Base-by-base conservation (phyloP, 805 yeast species). In the Starmerella floricola region DNA sequence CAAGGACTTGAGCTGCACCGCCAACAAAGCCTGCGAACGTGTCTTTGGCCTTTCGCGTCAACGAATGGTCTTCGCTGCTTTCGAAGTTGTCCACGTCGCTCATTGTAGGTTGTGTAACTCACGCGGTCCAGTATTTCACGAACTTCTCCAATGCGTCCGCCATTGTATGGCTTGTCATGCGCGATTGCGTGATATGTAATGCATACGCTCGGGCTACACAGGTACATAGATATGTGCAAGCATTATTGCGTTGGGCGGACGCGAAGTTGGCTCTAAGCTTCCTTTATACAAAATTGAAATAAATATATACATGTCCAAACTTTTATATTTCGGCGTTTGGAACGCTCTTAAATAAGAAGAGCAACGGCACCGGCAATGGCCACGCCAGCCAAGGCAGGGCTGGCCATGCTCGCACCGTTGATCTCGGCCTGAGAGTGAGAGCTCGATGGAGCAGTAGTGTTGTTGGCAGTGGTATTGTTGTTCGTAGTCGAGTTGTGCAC, bases 1-100 rank as follows among this genome's bases (percentile, higher is more conserved):
- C 65, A 13, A 71, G 55, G 3, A 71, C 76, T 53, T 71, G 76
- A 2, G 68, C 73, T 4, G 71, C 75, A 8, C 76, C 76, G 16
- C 75, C 76, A 8, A 66, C 68, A 47, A 71, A 71, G 5, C 76
- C 76, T 4, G 76, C 73, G 46, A 65, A 66, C 6, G 68, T 65
- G 48, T 74, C 79, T 49, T 74, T 74, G 28, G 62, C 64, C 53
- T 73, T 74, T 21, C 78, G 59, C 2, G 61, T 31, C 41, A 65
- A 38, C 8, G 52, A 49, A 35, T 44, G 45, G 33, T 49, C 52
- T 24, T 39, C 35, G 10, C 23, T 36, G 6, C 28, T 26, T 13
- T 36, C 42, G 17, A 36, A 38, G 23, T 38, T 17, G 21, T 39
- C 46, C 5, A 38, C 17, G 3, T 45, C 41, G 24, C 32, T 23